Conservation (phyloP, 805 yeast species). For the Candida loeiensis region DNA sequence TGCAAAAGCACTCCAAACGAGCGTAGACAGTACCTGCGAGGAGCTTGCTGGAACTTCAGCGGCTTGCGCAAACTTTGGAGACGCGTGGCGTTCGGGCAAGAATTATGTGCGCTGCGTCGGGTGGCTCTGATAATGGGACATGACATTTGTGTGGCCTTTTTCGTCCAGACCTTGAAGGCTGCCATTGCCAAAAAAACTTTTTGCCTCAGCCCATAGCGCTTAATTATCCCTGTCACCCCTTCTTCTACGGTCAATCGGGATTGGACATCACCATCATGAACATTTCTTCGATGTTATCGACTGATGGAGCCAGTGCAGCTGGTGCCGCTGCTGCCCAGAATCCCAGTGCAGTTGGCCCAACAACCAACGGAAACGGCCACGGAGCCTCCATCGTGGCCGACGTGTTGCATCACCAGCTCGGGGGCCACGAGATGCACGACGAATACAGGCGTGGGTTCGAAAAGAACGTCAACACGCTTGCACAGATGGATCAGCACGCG, state of each 20-base stretch:
- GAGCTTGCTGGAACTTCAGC: no score
- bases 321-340: neutral
- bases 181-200: constrained; percentile 5
- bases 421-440: constrained; percentile 5
- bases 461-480: constrained; percentile 11
- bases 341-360: neutral
- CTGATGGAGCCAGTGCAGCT: constrained; percentile 15
- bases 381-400: constrained; percentile 2
- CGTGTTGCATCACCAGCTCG: constrained; percentile 2
- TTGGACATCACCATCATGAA: constrained; percentile 19
- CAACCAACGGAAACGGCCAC: constrained; percentile 2
- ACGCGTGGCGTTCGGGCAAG: no score
- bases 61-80: no score
- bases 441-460: constrained; percentile 13
- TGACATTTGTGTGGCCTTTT: constrained; percentile 3
- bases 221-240: constrained; percentile 3
- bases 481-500: constrained; percentile 16
- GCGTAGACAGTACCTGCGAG: no score
- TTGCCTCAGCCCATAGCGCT: constrained; percentile 5
- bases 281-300: constrained; percentile 35
- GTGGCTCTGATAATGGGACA: neutral
- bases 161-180: constrained; percentile 5
- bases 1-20: neutral
- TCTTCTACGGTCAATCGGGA: constrained; percentile 1
- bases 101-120: no score